These are phyloP conservation scores for Colletotrichum costaricense DNA, from an alignment of 2,329 filamentous ascomycete genomes.

Conservation along the genomic window DNA sequence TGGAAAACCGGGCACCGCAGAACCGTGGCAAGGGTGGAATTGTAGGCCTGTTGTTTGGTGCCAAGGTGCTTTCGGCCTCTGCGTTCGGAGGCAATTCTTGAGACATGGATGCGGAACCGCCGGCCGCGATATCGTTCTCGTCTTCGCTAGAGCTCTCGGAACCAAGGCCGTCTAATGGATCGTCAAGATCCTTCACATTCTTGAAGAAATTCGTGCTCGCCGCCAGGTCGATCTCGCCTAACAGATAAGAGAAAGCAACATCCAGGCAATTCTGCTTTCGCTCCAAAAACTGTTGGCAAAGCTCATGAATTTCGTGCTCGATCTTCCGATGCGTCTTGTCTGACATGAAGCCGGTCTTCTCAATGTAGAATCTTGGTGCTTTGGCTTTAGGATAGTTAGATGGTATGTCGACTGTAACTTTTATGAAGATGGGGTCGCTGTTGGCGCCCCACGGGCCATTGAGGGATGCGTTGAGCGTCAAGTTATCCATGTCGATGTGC, in stretches of 20 bases:
- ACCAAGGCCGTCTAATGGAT: slow-evolving; percentile 65
- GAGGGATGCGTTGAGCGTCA: slow-evolving; percentile 69
- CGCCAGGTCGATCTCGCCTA: slow-evolving; percentile 72
- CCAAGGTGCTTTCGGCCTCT: slow-evolving; percentile 65
- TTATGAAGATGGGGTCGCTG: slow-evolving; percentile 69
- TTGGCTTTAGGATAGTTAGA: slow-evolving; percentile 67
- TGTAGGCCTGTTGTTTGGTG: slow-evolving; percentile 61
- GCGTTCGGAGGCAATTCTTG: slow-evolving; percentile 68
- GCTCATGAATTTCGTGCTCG: slow-evolving; percentile 65
- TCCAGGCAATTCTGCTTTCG: slow-evolving; percentile 72
- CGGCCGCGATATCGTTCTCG: slow-evolving; percentile 67
- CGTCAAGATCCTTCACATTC: slow-evolving; percentile 72
- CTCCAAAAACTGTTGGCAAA: slow-evolving; percentile 66
- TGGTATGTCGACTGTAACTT: slow-evolving; percentile 71
- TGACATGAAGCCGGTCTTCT: slow-evolving; percentile 72
- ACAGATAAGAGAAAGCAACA: slow-evolving; percentile 70
- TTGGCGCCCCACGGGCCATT: slow-evolving; percentile 73
- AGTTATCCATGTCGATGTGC: slow-evolving; percentile 71
- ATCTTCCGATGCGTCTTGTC: slow-evolving; percentile 64
- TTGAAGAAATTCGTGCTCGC: slow-evolving; percentile 71
- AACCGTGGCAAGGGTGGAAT: slow-evolving; percentile 67
- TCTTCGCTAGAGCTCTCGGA: slow-evolving; percentile 90
- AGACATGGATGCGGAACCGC: slow-evolving; percentile 69
- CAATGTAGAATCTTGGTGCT: slow-evolving; percentile 69
- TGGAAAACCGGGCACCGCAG: slow-evolving; percentile 71